phyloP scores from a whole-genome alignment of 495 filamentous ascomycete species.

The Lasiosphaeriaceae sp. region DNA sequence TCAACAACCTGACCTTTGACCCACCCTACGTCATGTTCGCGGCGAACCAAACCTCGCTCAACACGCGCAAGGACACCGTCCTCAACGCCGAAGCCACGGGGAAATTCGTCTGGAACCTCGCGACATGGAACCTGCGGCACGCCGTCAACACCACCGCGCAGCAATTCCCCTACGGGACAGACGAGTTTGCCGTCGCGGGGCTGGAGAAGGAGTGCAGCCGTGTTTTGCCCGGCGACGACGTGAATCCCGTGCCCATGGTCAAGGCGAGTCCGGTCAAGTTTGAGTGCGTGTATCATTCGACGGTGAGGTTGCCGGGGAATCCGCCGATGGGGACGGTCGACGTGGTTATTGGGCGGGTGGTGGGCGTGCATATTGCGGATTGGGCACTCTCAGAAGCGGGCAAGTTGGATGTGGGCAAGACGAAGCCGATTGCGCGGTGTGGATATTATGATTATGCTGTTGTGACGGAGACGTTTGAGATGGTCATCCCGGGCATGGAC shows the following conservation, averaged over 20 bases:
- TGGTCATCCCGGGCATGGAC: constrained; percentile 38
- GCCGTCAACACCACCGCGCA: constrained; percentile 49
- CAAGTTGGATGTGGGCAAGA: constrained; percentile 50
- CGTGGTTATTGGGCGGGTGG: constrained; percentile 53
- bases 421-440: constrained; percentile 54
- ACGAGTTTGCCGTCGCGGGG: constrained; percentile 49
- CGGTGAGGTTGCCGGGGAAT: constrained; percentile 48
- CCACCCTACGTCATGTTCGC: constrained; percentile 57
- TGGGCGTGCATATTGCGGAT: constrained; percentile 53
- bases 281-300: constrained; percentile 53
- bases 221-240: constrained; percentile 12
- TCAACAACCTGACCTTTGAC: constrained; percentile 59
- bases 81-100: constrained; percentile 51
- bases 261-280: constrained; percentile 51
- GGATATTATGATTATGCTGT: constrained; percentile 57
- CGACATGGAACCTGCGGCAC: constrained; percentile 50
- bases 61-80: constrained; percentile 49
- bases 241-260: constrained; percentile 46
- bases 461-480: constrained; percentile 49
- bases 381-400: constrained; percentile 41
- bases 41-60: constrained; percentile 44
- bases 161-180: constrained; percentile 37
- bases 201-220: constrained; percentile 42
- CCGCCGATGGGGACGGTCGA: constrained; percentile 52
- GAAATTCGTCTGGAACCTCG: constrained; percentile 56